Evolutionary conservation across 2,329 filamentous ascomycete species (phyloP).

Genomic region (Paecilomyces variotii): DNA sequence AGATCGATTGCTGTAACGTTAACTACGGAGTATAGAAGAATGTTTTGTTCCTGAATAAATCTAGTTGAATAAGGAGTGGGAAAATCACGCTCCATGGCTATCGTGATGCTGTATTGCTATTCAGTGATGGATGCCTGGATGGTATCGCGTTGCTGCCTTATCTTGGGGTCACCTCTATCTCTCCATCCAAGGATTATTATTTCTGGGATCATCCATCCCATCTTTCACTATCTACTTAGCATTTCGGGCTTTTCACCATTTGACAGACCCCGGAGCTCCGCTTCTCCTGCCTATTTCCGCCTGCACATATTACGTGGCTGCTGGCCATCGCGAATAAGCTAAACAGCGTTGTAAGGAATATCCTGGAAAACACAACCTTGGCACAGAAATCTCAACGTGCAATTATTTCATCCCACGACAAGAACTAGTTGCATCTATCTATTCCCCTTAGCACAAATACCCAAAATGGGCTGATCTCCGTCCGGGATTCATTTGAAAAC

Average conservation of each 20-base stretch:
- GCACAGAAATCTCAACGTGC: background rate
- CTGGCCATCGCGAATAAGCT: background rate
- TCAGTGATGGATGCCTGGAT: background rate
- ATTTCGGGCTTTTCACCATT: background rate
- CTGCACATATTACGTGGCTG: background rate
- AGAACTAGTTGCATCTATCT: no score
- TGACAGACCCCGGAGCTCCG: background rate
- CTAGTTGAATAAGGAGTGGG: no score
- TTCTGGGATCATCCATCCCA: background rate
- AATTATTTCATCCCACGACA: no score
- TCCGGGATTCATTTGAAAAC: background rate
- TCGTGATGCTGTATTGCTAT: background rate
- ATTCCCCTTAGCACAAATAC: background rate
- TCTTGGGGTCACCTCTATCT: no score
- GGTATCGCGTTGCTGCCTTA: background rate
- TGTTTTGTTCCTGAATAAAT: background rate
- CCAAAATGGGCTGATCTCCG: background rate
- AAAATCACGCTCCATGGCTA: no score
- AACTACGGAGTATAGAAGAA: background rate
- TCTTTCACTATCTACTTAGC: background rate
- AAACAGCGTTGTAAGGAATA: background rate
- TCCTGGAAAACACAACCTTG: background rate
- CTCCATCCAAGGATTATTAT: background rate
- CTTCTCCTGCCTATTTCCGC: background rate
- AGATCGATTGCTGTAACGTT: background rate